Conservation (phyloP, 352 stramenopile species). For the Globisporangium cystogenes region DNA sequence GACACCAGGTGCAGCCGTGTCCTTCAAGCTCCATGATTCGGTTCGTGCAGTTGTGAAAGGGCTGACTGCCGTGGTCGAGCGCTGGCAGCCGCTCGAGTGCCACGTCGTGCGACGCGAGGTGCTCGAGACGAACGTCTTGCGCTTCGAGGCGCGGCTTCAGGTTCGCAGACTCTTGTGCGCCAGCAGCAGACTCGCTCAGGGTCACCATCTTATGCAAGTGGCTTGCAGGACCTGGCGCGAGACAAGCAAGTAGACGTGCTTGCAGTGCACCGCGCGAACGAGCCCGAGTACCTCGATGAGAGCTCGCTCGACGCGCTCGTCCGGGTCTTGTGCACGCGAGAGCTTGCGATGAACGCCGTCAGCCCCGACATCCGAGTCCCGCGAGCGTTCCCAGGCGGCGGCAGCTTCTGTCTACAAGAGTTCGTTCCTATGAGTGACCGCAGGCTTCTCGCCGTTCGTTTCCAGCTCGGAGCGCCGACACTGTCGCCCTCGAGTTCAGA, state of each 20-base stretch:
- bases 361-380: slow-evolving; percentile 17
- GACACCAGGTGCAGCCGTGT: slow-evolving; percentile 4
- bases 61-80: no score
- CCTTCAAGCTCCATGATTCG: no score
- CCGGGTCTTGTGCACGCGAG: slow-evolving; percentile 20
- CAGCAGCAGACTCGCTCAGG: no score
- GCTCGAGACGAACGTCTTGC: slow-evolving; percentile 29
- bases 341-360: slow-evolving; percentile 20
- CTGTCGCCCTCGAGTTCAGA: background rate
- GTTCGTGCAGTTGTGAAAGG: no score
- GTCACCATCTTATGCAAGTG: no score
- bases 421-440: background rate
- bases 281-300: slow-evolving; percentile 14
- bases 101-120: slow-evolving; percentile 12
- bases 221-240: slow-evolving; percentile 13
- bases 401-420: slow-evolving; percentile 29
- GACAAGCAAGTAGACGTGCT: slow-evolving; percentile 6
- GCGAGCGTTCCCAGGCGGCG: slow-evolving; percentile 6
- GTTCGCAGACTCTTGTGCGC: no score
- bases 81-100: background rate
- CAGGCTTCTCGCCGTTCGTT: slow-evolving; percentile 2
- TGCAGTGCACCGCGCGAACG: slow-evolving; percentile 14
- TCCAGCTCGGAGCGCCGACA: background rate
- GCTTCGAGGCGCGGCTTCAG: slow-evolving; percentile 31
- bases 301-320: slow-evolving; percentile 16